Percentiles rank a stretch among this genome's conserved stretches.
Evolutionary conservation across 108 stramenopile species (phyloP).

Genomic region (Schizochytrium sp.): DNA sequence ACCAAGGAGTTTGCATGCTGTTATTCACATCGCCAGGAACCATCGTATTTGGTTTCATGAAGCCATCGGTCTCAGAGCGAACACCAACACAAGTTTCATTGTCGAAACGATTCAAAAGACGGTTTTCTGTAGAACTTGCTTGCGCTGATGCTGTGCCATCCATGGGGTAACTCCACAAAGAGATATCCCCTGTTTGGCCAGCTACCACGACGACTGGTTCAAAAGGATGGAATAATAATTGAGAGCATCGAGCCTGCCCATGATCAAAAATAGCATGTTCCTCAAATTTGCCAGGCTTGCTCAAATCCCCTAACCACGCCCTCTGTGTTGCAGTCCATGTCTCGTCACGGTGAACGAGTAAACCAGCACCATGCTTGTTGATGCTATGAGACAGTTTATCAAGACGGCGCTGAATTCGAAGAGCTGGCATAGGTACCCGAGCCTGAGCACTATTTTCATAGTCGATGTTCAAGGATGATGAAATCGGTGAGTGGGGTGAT

Average conservation of each 20-base stretch:
- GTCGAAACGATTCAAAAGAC: constrained; percentile 17
- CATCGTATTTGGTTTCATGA: background rate
- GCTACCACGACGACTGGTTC: constrained; percentile 88
- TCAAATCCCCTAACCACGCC: constrained; percentile 56
- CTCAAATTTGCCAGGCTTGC: constrained; percentile 79
- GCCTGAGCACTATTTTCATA: background rate
- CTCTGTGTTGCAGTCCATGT: constrained; percentile 31
- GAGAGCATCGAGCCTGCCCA: constrained; percentile 80
- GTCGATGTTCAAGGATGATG: no score
- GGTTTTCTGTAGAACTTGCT: background rate
- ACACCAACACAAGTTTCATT: background rate
- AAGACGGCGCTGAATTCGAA: background rate
- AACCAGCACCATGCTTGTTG: background rate
- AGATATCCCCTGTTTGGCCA: constrained; percentile 81
- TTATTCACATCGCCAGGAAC: no score
- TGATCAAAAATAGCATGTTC: constrained; percentile 79
- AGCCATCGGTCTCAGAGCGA: background rate
- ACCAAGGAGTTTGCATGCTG: no score
- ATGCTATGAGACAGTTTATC: background rate
- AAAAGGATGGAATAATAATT: constrained; percentile 90
- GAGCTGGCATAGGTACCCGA: background rate
- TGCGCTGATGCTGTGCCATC: background rate
- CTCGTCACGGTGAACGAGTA: constrained; percentile 13
- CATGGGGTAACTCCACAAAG: constrained; percentile 83
- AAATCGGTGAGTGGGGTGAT: no score